These are phyloP conservation scores for Boletus rufocinnamomeus DNA, from an alignment of 768 basidiomycete species.

Conservation along the genomic window DNA sequence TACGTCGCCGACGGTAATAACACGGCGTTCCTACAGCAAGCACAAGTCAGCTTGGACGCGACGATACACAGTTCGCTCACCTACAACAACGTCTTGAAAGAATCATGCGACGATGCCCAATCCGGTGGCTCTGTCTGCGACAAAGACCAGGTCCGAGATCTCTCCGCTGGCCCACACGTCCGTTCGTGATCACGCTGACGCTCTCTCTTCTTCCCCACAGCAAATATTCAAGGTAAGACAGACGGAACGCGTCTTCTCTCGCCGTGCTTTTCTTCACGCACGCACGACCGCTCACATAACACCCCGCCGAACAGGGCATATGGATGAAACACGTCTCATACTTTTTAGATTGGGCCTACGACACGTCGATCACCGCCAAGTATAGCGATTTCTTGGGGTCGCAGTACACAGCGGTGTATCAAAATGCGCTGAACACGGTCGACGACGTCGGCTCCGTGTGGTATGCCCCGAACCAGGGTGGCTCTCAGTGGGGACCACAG, in stretches of 20 bases:
- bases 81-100: constrained; percentile 44
- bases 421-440: constrained; percentile 40
- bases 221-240: constrained; percentile 35
- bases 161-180: not conserved
- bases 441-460: constrained; percentile 44
- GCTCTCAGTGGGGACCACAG: constrained; percentile 33
- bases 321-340: constrained; percentile 56
- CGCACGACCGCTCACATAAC: too few relatives aligned
- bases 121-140: constrained; percentile 44
- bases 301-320: constrained; percentile 27
- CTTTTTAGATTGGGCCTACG: constrained; percentile 49
- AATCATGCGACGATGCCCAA: constrained; percentile 52
- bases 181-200: not conserved
- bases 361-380: constrained; percentile 43
- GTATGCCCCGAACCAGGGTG: constrained; percentile 32
- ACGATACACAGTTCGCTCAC: constrained; percentile 44
- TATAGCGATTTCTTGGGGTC: constrained; percentile 39
- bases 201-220: not conserved
- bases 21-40: constrained; percentile 43
- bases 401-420: constrained; percentile 42
- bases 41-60: constrained; percentile 55
- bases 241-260: not conserved
- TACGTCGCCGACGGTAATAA: constrained; percentile 41
- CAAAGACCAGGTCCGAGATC: constrained; percentile 41
- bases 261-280: too few relatives aligned